Evolutionary conservation across 83 land plant genomes (phyloP).

Genomic region (Thuja plicata): DNA sequence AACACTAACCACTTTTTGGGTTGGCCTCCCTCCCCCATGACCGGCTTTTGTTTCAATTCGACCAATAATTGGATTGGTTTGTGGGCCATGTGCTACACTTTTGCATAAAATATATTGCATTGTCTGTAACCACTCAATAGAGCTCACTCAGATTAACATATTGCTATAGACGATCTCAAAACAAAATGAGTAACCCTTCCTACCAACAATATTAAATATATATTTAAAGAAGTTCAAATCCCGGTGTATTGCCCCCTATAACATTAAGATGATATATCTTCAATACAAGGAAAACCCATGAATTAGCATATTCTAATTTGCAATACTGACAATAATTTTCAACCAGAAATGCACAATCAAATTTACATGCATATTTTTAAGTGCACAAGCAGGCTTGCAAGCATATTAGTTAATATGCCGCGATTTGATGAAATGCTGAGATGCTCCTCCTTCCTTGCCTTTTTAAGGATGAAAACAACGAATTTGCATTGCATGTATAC

Average conservation of each 20-base stretch:
- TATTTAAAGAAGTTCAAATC: too few species aligned
- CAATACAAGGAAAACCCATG: not conserved
- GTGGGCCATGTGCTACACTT: constrained; percentile 62
- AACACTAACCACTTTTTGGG: constrained; percentile 71
- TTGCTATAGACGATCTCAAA: not conserved
- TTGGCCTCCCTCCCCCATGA: constrained; percentile 93
- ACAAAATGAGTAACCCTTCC: not conserved
- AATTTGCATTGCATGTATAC: too few species aligned
- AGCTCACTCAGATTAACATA: not conserved
- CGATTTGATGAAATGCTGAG: too few species aligned
- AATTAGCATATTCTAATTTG: not conserved
- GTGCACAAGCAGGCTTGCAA: too few species aligned
- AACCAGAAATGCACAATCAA: not conserved
- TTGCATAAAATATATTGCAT: constrained; percentile 82
- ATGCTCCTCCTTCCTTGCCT: too few species aligned
- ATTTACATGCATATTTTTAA: not conserved
- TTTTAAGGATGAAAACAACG: too few species aligned
- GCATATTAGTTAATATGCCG: too few species aligned
- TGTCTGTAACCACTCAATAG: constrained; percentile 48
- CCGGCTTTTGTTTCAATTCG: constrained; percentile 94
- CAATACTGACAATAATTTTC: not conserved
- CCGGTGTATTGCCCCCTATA: too few species aligned
- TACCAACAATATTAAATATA: too few species aligned
- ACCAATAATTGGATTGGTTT: constrained; percentile 88
- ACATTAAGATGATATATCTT: too few species aligned